Evolutionary conservation across 768 basidiomycete genomes (phyloP).

Genomic region (Roridomyces roridus): DNA sequence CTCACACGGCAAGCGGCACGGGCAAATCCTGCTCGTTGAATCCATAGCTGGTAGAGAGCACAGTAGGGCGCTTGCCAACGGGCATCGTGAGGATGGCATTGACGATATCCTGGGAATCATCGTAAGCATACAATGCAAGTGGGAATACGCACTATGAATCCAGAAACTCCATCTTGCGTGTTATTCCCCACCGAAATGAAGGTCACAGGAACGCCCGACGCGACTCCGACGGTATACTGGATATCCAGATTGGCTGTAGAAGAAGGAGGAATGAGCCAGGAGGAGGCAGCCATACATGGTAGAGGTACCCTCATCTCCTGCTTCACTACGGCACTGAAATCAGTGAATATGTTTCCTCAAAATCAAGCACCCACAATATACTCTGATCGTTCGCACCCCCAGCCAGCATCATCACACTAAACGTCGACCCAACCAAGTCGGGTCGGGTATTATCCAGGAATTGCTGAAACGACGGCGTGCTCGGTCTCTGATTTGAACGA

Average conservation of each 20-base stretch:
- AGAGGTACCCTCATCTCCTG: not conserved
- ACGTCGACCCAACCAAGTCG: too few species aligned
- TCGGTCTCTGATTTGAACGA: too few species aligned
- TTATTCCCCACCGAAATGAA: slow-evolving; percentile 31
- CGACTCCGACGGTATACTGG: slow-evolving; percentile 43
- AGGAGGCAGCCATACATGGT: not conserved
- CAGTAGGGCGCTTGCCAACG: slow-evolving; percentile 44
- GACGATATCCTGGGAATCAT: slow-evolving; percentile 33
- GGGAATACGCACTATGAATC: slow-evolving; percentile 13
- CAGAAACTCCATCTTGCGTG: not conserved
- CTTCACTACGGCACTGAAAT: too few species aligned
- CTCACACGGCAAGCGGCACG: slow-evolving; percentile 37
- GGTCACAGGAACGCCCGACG: slow-evolving; percentile 42
- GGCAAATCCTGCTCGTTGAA: slow-evolving; percentile 44
- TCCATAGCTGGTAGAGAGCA: slow-evolving; percentile 45
- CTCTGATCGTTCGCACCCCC: too few species aligned
- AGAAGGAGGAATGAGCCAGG: slow-evolving; percentile 34
- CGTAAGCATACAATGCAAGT: slow-evolving; percentile 4
- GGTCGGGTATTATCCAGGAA: too few species aligned
- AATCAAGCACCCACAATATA: too few species aligned
- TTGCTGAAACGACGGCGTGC: too few species aligned
- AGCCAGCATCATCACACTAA: too few species aligned
- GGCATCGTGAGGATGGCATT: slow-evolving; percentile 46
- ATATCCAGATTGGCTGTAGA: slow-evolving; percentile 50
- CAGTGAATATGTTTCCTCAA: too few species aligned